A percentile compares a stretch with the other conserved stretches of the same genome.
Conservation (phyloP, 2,329 filamentous ascomycete genomes). For the Keithomyces neogunnii region DNA sequence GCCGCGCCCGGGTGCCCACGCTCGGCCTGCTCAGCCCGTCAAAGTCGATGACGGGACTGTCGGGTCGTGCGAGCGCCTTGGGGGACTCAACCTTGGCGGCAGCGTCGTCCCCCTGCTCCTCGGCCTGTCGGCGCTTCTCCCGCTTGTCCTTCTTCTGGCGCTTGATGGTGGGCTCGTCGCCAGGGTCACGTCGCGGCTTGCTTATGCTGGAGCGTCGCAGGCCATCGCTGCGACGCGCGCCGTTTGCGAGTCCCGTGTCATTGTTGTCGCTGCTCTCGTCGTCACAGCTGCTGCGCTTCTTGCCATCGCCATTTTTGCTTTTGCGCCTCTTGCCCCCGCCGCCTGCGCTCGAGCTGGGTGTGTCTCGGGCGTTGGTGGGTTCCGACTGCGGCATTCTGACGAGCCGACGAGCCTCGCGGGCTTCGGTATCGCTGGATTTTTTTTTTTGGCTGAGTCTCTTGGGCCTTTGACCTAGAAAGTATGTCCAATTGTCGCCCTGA, state of each 20-base stretch:
- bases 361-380: conserved; percentile 4
- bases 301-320: conserved; percentile 1
- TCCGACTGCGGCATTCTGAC: conserved; percentile 3
- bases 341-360: conserved; percentile 1
- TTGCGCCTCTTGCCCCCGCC: conserved; percentile 7
- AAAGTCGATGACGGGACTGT: neutral
- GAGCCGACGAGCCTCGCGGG: neutral
- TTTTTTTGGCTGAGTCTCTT: neutral
- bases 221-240: neutral
- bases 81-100: neutral
- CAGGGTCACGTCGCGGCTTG: conserved; percentile 6
- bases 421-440: neutral
- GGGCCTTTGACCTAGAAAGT: neutral
- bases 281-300: neutral
- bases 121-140: neutral
- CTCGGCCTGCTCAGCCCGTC: neutral
- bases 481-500: neutral
- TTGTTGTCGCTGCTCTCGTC: neutral
- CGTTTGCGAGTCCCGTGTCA: conserved; percentile 4
- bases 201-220: conserved; percentile 8
- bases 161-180: conserved; percentile 6
- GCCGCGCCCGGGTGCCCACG: neutral
- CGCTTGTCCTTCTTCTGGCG: conserved; percentile 4
- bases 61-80: neutral
- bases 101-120: neutral